These are phyloP conservation scores for Phanerodontia chrysosporium DNA, from an alignment of 768 basidiomycete species.

Conservation along the genomic window DNA sequence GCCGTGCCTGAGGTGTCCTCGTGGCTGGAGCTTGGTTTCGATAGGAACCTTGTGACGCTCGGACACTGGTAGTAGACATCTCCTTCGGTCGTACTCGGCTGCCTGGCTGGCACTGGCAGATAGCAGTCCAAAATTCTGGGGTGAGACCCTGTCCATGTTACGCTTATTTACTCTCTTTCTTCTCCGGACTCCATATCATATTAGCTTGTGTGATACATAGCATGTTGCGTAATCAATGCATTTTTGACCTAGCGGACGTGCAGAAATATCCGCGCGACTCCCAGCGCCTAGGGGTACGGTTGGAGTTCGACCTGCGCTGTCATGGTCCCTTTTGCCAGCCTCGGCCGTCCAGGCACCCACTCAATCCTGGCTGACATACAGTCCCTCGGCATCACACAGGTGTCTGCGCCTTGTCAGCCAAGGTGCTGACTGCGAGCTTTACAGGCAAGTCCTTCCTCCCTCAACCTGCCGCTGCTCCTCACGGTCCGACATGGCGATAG, in stretches of 20 bases:
- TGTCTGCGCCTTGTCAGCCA: neutral
- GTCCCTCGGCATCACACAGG: neutral
- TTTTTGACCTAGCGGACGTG: too few species aligned
- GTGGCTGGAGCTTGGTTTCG: slow-evolving; percentile 68
- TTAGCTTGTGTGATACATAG: too few species aligned
- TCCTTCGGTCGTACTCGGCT: too few species aligned
- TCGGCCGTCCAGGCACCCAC: neutral
- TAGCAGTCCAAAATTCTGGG: too few species aligned
- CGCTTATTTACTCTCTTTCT: too few species aligned
- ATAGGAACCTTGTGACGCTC: slow-evolving; percentile 38
- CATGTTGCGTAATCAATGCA: too few species aligned
- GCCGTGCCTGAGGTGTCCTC: slow-evolving; percentile 40
- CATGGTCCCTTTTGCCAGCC: neutral
- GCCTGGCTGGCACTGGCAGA: too few species aligned
- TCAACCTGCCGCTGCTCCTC: neutral
- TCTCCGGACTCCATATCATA: too few species aligned
- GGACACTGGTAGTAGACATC: slow-evolving; percentile 61
- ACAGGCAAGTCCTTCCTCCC: neutral
- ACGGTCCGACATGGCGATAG: neutral
- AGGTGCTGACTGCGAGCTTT: neutral
- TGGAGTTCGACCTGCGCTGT: too few species aligned
- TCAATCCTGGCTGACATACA: neutral
- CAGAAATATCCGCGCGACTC: too few species aligned
- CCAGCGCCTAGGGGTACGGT: too few species aligned
- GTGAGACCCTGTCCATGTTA: too few species aligned